phyloP scores from a whole-genome alignment of 208 protist species.

The Crithidia brevicula region DNA sequence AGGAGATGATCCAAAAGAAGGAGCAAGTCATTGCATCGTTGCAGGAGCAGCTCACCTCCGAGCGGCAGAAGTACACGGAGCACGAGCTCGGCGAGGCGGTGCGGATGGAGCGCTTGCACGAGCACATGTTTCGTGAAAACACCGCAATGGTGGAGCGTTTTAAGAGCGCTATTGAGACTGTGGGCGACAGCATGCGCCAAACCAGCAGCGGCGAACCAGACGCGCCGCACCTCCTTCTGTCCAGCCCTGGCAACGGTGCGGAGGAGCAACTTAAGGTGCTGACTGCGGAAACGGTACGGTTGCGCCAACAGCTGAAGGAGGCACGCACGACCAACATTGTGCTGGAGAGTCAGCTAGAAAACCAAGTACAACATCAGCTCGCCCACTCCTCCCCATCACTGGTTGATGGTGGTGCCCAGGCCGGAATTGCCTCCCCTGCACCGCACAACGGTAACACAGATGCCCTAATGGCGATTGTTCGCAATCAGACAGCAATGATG shows the following conservation, averaged over 20 bases:
- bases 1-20: slow-evolving; percentile 81
- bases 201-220: slow-evolving; percentile 1
- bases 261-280: slow-evolving; percentile 64
- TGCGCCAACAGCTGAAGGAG: slow-evolving; percentile 69
- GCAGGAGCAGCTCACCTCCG: slow-evolving; percentile 75
- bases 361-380: slow-evolving; percentile 52
- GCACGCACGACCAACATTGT: slow-evolving; percentile 67
- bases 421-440: neutral
- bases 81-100: slow-evolving; percentile 76
- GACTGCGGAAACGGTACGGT: slow-evolving; percentile 69
- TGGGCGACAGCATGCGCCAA: slow-evolving; percentile 39
- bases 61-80: slow-evolving; percentile 74
- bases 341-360: slow-evolving; percentile 75
- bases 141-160: slow-evolving; percentile 84
- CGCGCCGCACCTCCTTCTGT: slow-evolving; percentile 12
- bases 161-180: slow-evolving; percentile 68
- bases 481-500: slow-evolving; percentile 76
- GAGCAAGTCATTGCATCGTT: slow-evolving; percentile 67
- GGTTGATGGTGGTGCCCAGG: neutral
- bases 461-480: slow-evolving; percentile 58
- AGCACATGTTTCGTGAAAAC: slow-evolving; percentile 86
- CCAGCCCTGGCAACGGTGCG: slow-evolving; percentile 12
- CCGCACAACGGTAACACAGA: slow-evolving; percentile 30
- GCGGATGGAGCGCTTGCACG: slow-evolving; percentile 85
- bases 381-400: neutral